These are phyloP conservation scores for Plasmodium knowlesi DNA, from an alignment of 169 alveolate species.

Conservation along the genomic window DNA sequence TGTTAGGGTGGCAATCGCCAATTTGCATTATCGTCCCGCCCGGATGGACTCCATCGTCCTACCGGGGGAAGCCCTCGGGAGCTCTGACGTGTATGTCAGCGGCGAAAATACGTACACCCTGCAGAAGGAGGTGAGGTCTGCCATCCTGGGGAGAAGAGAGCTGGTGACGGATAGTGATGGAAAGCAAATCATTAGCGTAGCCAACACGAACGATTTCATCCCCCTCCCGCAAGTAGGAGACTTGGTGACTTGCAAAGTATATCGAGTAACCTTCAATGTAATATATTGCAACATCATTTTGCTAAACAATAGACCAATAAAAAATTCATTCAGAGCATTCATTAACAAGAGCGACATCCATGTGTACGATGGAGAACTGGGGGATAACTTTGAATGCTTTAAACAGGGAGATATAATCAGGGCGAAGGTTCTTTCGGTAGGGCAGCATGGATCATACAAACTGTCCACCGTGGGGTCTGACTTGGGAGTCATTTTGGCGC, in stretches of 20 bases:
- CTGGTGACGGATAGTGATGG: background rate
- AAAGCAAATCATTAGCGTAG: slow-evolving; percentile 25
- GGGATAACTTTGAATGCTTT: slow-evolving; percentile 52
- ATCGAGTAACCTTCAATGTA: slow-evolving; percentile 49
- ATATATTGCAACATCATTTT: slow-evolving; percentile 30
- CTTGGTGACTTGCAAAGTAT: slow-evolving; percentile 36
- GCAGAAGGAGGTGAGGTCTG: slow-evolving; percentile 46
- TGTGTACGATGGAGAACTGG: slow-evolving; percentile 63
- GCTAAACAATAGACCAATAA: slow-evolving; percentile 1
- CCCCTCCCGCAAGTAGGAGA: slow-evolving; percentile 65
- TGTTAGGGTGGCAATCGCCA: background rate
- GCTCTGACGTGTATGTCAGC: background rate
- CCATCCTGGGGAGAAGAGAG: slow-evolving; percentile 43
- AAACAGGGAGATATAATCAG: slow-evolving; percentile 69
- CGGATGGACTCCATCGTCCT: slow-evolving; percentile 39
- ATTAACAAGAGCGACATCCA: slow-evolving; percentile 68
- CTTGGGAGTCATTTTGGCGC: slow-evolving; percentile 58
- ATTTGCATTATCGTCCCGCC: background rate
- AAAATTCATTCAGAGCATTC: slow-evolving; percentile 37
- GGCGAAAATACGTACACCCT: slow-evolving; percentile 46
- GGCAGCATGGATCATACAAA: slow-evolving; percentile 43
- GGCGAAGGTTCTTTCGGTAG: slow-evolving; percentile 59
- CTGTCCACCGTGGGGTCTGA: slow-evolving; percentile 66
- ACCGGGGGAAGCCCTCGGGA: slow-evolving; percentile 67
- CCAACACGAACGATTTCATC: slow-evolving; percentile 4